These are phyloP conservation scores for Leccinum subrobustum DNA, from an alignment of 1,284 basidiomycete species.

Conservation along the genomic window DNA sequence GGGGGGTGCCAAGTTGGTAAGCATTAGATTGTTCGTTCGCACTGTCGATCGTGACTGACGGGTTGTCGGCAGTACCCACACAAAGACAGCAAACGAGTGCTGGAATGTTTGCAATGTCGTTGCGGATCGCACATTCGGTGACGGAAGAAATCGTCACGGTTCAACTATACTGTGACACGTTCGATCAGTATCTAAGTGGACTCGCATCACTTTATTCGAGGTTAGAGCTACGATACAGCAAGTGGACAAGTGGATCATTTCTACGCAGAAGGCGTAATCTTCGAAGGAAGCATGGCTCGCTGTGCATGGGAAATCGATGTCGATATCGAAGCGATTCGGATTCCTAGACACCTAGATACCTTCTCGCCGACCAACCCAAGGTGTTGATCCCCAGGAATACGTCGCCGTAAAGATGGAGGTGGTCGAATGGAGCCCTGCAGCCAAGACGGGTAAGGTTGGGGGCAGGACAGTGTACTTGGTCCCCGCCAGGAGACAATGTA, in stretches of 20 bases:
- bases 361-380: constrained; percentile 46
- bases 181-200: too few relatives aligned
- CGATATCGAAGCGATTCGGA: constrained; percentile 60
- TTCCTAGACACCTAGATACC: constrained; percentile 38
- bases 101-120: too few relatives aligned
- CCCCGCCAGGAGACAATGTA: constrained; percentile 98
- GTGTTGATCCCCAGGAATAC: constrained; percentile 95
- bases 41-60: too few relatives aligned
- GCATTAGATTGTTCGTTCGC: too few relatives aligned
- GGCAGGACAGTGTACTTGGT: constrained; percentile 89
- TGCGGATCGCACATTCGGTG: too few relatives aligned
- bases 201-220: constrained; percentile 66
- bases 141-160: too few relatives aligned
- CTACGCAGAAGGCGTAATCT: constrained; percentile 72
- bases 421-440: constrained; percentile 71
- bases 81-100: too few relatives aligned
- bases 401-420: constrained; percentile 96
- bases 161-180: too few relatives aligned
- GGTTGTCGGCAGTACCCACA: too few relatives aligned
- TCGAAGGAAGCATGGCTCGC: constrained; percentile 80
- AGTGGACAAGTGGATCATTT: constrained; percentile 65
- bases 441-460: constrained; percentile 62
- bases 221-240: constrained; percentile 68
- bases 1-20: too few relatives aligned
- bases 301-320: constrained; percentile 78